Evolutionary conservation across 495 filamentous ascomycete genomes (phyloP).

Genomic region (Pyrenula aspistea): DNA sequence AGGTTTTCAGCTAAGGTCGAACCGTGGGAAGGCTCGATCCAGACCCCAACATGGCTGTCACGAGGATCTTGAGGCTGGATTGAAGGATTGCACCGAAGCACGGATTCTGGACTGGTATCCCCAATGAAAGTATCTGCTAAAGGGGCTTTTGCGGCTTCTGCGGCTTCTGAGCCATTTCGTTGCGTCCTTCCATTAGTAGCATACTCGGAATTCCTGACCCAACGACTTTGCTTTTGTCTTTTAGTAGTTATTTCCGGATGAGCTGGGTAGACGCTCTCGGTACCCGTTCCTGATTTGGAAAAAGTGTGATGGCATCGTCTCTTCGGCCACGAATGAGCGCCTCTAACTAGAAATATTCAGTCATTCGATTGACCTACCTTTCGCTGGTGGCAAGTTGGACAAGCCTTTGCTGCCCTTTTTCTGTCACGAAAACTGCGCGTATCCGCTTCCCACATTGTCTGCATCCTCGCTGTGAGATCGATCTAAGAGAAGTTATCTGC

Average conservation of each 20-base stretch:
- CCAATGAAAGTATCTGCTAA: conserved; percentile 30
- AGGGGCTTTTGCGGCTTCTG: conserved; percentile 5
- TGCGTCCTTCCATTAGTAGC: background rate
- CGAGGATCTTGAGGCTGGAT: conserved; percentile 19
- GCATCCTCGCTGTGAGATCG: background rate
- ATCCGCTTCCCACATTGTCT: background rate
- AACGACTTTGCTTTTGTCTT: background rate
- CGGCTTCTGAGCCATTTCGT: background rate
- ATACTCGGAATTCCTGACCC: background rate
- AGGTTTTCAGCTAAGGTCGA: conserved; percentile 14
- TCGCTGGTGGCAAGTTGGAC: background rate
- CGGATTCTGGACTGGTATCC: conserved; percentile 35
- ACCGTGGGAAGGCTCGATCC: conserved; percentile 23
- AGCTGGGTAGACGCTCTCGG: no score
- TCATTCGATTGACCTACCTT: background rate
- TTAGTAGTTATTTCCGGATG: background rate
- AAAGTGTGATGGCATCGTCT: background rate
- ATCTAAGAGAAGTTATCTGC: no score
- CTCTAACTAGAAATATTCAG: background rate
- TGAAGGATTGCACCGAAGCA: conserved; percentile 26
- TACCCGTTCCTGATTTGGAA: no score
- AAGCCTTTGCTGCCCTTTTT: background rate
- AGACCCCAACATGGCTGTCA: conserved; percentile 29
- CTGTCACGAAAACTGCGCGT: background rate
- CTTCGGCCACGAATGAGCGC: background rate